Evolutionary conservation across 2,329 filamentous ascomycete species (phyloP).

Genomic region (Pseudocercospora pini-densiflorae): DNA sequence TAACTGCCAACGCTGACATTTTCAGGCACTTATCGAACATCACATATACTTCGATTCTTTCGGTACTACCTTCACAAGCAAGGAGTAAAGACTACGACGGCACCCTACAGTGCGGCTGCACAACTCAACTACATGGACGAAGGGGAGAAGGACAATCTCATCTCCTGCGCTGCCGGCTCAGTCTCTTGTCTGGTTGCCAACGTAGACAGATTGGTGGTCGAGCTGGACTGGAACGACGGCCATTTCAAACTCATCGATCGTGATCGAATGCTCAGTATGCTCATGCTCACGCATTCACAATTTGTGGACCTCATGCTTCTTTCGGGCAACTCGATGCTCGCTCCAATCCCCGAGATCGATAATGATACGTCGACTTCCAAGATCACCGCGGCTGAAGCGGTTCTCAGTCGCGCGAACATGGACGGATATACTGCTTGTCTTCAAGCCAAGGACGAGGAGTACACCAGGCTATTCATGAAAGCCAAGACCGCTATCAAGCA

Average conservation of each 20-base stretch:
- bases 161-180: conserved; percentile 79
- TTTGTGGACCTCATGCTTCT: conserved; percentile 68
- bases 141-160: conserved; percentile 57
- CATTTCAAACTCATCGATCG: conserved; percentile 69
- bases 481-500: conserved; percentile 85
- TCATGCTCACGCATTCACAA: conserved; percentile 69
- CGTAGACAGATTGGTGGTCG: conserved; percentile 73
- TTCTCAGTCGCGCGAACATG: conserved; percentile 68
- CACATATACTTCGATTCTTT: conserved; percentile 76
- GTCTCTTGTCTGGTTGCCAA: conserved; percentile 87
- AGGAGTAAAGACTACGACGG: conserved; percentile 75
- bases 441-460: conserved; percentile 79
- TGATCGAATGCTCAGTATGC: conserved; percentile 63
- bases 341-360: conserved; percentile 68
- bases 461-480: conserved; percentile 84
- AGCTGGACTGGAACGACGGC: conserved; percentile 67
- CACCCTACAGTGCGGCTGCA: conserved; percentile 85
- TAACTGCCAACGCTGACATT: conserved; percentile 21
- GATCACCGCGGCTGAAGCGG: conserved; percentile 76
- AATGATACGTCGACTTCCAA: conserved; percentile 47
- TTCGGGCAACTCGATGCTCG: conserved; percentile 72
- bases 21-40: conserved; percentile 70
- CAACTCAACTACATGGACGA: conserved; percentile 81
- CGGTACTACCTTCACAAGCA: conserved; percentile 73
- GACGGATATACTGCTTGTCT: conserved; percentile 76